Evolutionary conservation across 1,284 basidiomycete genomes (phyloP), one percentile per base, ranked within the genome.

Genomic region (Heterobasidion occidentale): DNA sequence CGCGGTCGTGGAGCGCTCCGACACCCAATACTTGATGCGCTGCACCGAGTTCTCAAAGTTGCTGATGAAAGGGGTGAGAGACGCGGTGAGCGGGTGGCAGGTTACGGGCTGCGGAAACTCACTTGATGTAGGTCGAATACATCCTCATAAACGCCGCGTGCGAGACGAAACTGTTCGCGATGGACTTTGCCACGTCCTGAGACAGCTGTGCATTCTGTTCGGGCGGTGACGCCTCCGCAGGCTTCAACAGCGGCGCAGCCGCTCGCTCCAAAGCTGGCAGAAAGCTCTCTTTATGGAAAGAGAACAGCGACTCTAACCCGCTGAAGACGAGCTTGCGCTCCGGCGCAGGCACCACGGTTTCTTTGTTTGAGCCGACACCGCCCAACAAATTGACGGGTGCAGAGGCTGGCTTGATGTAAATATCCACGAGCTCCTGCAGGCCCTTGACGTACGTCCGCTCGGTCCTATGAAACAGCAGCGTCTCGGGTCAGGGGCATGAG

Each of bases 41-140:
- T 91, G 83, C 14, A 94, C 81, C 2, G 93, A 90, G 66, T 88
- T 92, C 69, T 97, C 94, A 70, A 96, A 96, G 69, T 95, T 94
- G 72, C 91, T 92, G 63, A 61, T 49, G 51, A 4, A n/a, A 53
- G 15, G n/a, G 20, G 45, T 14, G 14, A 27, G 47, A 7, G 58
- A 50, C 56, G 58, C 50, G 57, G 12, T 49, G 51, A 4, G 17
- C 53, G 15, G n/a, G 20, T 48, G n/a, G 14, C 27, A 50, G 8
- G 58, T 51, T 55, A 59, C 49, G 57, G 12, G 35, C 14, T 48
- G 19, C n/a, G 17, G 12, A 54, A 34, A 78, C 90, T 68, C 68
- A 92, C 90, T 95, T 97, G 78, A 96, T 96, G 70, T 96, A 98
- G 45, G 89, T 90, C 51, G 92, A 94, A 71, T 98, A 98, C 87